Evolutionary conservation across 495 filamentous ascomycete species (phyloP).

Genomic region (Talaromyces liani): DNA sequence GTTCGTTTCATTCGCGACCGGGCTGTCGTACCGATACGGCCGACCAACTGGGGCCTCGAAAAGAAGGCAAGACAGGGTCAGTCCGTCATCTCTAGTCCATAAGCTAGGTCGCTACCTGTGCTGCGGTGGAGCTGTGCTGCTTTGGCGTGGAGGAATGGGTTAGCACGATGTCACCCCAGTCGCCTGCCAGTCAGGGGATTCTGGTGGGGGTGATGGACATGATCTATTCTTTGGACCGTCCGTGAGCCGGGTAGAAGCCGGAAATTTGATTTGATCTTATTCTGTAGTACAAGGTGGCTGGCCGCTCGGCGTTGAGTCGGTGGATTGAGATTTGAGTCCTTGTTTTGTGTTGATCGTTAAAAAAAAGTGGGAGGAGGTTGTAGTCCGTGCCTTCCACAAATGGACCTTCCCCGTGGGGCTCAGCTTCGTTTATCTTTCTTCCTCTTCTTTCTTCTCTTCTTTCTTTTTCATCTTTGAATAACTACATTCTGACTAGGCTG

Average conservation of each 20-base stretch:
- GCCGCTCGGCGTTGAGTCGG: background rate
- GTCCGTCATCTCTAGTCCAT: background rate
- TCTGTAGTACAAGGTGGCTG: background rate
- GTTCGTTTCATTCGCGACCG: background rate
- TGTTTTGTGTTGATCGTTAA: background rate
- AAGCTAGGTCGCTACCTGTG: background rate
- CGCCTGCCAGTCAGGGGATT: background rate
- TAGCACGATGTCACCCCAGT: constrained; percentile 6
- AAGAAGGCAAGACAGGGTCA: background rate
- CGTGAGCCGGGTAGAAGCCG: background rate
- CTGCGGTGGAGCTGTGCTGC: background rate
- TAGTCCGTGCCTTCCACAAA: background rate
- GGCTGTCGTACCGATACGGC: background rate
- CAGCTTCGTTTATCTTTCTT: background rate
- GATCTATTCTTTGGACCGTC: background rate
- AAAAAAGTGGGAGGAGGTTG: background rate
- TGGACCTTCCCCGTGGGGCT: background rate
- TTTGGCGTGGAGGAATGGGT: background rate
- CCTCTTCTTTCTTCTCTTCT: background rate
- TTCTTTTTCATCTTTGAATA: background rate
- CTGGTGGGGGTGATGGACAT: background rate
- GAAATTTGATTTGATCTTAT: background rate
- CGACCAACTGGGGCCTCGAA: background rate
- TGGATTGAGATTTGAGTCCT: background rate
- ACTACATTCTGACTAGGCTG: background rate